Evolutionary conservation across 2,329 filamentous ascomycete genomes (phyloP).

Genomic region (Diaporthe sp.): DNA sequence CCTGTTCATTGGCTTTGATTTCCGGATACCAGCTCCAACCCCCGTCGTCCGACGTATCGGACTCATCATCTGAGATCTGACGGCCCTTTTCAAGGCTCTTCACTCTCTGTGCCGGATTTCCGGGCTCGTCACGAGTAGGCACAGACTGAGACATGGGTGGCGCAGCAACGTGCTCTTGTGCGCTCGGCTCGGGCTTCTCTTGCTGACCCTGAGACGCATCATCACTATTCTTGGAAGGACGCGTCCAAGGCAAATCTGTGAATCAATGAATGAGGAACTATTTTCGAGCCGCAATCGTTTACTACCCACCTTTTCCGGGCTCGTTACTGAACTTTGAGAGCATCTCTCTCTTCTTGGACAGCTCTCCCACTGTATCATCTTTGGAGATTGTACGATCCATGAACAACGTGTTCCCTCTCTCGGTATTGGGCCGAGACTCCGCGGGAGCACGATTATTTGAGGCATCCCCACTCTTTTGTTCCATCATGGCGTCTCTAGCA

Average conservation of each 20-base stretch:
- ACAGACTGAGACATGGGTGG: too few species aligned
- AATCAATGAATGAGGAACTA: too few species aligned
- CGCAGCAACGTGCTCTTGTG: too few species aligned
- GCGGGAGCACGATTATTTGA: rapidly evolving
- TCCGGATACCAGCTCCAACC: neutral
- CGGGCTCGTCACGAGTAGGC: too few species aligned
- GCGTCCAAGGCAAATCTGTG: too few species aligned
- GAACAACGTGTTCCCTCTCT: neutral
- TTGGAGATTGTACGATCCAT: neutral
- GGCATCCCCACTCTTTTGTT: rapidly evolving
- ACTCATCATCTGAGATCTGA: neutral
- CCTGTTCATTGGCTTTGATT: neutral
- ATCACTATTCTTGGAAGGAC: too few species aligned
- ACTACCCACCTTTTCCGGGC: neutral
- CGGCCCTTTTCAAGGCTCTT: too few species aligned
- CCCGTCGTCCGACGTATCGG: neutral
- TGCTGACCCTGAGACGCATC: too few species aligned
- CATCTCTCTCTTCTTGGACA: neutral
- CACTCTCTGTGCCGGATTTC: too few species aligned
- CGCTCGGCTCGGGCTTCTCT: too few species aligned
- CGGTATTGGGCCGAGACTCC: neutral
- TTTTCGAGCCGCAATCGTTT: too few species aligned
- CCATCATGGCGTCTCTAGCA: neutral
- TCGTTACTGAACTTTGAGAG: neutral
- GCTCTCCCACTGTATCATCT: neutral